Percentiles rank a stretch among this genome's conserved stretches.
Evolutionary conservation across 1,139 yeast species (phyloP).

Genomic region (Pichia sp.): DNA sequence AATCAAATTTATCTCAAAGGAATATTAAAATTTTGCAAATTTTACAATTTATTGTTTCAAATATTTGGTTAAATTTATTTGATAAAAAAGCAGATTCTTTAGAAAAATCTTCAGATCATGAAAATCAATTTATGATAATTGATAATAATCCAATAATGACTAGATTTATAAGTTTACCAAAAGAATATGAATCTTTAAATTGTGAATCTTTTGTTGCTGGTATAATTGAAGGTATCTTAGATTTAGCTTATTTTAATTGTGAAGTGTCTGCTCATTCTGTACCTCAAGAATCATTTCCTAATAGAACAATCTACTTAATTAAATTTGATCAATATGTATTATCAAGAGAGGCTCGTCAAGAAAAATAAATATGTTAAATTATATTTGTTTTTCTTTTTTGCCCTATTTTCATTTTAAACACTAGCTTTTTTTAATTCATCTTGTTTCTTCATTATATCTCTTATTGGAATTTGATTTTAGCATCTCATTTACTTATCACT

Average conservation of each 20-base stretch:
- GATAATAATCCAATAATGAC: conserved; percentile 77
- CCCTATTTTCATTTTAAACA: not conserved
- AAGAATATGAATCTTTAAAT: conserved; percentile 70
- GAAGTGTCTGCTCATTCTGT: conserved; percentile 85
- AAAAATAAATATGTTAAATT: not conserved
- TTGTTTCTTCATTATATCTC: not conserved
- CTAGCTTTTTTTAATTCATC: not conserved
- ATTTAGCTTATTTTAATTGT: conserved; percentile 74
- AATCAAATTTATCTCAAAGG: conserved; percentile 65
- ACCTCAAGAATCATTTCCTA: conserved; percentile 55
- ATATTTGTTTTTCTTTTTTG: not conserved
- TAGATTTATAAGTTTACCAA: conserved; percentile 73
- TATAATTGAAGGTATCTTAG: conserved; percentile 82
- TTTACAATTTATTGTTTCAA: conserved; percentile 75
- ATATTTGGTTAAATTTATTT: conserved; percentile 77
- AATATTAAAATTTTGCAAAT: conserved; percentile 71
- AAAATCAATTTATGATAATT: conserved; percentile 78
- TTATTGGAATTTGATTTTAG: not conserved
- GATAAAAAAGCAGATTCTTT: conserved; percentile 82
- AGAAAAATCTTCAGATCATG: conserved; percentile 78
- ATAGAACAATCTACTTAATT: conserved; percentile 77
- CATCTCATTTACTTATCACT: not conserved
- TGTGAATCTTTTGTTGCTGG: conserved; percentile 91
- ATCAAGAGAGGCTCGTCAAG: conserved; percentile 1
- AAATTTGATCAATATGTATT: conserved; percentile 39